phyloP scores from a whole-genome alignment of 768 basidiomycete species.

The Lactarius hatsudake region DNA sequence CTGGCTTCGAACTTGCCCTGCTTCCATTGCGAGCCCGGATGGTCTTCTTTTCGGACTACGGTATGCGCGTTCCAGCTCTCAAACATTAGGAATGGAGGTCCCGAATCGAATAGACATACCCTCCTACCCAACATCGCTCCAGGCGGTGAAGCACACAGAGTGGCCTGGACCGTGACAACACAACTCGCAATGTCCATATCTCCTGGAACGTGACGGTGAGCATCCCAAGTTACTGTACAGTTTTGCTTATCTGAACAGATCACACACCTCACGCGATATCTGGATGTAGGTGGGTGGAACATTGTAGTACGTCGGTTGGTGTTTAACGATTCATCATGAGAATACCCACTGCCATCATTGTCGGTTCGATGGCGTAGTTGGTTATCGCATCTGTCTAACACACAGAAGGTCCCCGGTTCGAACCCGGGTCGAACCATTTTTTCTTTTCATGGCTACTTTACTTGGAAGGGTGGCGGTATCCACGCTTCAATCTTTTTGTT shows the following conservation, averaged over 20 bases:
- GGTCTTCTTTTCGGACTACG: neutral
- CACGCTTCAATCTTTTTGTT: too few species aligned
- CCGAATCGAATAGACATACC: neutral
- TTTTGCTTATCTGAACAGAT: neutral
- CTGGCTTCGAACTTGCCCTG: neutral
- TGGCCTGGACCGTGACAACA: neutral
- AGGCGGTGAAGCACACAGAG: neutral
- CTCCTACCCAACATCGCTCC: neutral
- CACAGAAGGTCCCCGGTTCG: constrained; percentile 31
- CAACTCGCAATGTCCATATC: neutral
- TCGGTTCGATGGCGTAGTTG: constrained; percentile 65
- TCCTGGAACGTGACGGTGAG: neutral
- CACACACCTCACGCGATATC: neutral
- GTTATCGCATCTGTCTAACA: constrained; percentile 80
- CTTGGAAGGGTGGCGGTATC: too few species aligned
- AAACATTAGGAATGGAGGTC: neutral
- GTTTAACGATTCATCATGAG: neutral
- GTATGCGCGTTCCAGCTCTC: neutral
- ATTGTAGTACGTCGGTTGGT: neutral
- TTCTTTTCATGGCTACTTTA: neutral
- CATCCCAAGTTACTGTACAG: neutral
- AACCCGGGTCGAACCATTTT: constrained; percentile 29
- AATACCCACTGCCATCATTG: constrained; percentile 13
- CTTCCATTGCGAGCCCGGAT: neutral
- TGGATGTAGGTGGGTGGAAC: too few species aligned